These are phyloP conservation scores for Brasilioporus rufonigricans DNA, from an alignment of 768 basidiomycete species.

Conservation along the genomic window DNA sequence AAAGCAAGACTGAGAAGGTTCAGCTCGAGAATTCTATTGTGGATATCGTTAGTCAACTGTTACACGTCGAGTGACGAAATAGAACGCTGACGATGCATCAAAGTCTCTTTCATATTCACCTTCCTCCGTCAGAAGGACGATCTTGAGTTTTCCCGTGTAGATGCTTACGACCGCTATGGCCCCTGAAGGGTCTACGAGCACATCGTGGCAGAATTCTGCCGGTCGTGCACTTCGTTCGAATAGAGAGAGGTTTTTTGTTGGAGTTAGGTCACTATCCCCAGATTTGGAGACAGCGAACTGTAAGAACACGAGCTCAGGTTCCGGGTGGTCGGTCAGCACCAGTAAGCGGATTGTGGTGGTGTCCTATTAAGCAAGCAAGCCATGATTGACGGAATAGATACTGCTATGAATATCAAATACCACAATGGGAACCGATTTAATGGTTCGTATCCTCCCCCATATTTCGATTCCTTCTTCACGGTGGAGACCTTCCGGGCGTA, in stretches of 20 bases:
- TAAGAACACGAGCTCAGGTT: slow-evolving; percentile 69
- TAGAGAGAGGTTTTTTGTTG: slow-evolving; percentile 49
- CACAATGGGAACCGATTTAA: slow-evolving; percentile 53
- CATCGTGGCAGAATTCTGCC: slow-evolving; percentile 70
- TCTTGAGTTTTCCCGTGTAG: slow-evolving; percentile 68
- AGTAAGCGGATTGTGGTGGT: slow-evolving; percentile 47
- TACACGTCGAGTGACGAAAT: neutral
- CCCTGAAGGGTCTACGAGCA: slow-evolving; percentile 65
- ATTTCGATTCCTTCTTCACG: slow-evolving; percentile 60
- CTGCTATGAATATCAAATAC: slow-evolving; percentile 35
- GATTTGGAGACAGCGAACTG: slow-evolving; percentile 41
- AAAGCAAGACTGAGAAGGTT: slow-evolving; percentile 69
- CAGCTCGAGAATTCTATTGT: slow-evolving; percentile 56
- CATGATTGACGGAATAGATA: slow-evolving; percentile 4
- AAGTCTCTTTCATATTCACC: slow-evolving; percentile 56
- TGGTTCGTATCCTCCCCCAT: slow-evolving; percentile 62
- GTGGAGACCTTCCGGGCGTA: slow-evolving; percentile 58
- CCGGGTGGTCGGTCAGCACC: slow-evolving; percentile 73
- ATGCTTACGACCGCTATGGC: slow-evolving; percentile 59
- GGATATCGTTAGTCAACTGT: slow-evolving; percentile 3
- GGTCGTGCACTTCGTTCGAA: slow-evolving; percentile 55
- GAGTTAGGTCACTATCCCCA: slow-evolving; percentile 34
- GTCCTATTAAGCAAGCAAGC: slow-evolving; percentile 13
- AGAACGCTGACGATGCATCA: slow-evolving; percentile 56
- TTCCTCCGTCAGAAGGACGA: slow-evolving; percentile 50